Evolutionary conservation across 208 protist species (phyloP).

Genomic region (Naegleria lovaniensis): DNA sequence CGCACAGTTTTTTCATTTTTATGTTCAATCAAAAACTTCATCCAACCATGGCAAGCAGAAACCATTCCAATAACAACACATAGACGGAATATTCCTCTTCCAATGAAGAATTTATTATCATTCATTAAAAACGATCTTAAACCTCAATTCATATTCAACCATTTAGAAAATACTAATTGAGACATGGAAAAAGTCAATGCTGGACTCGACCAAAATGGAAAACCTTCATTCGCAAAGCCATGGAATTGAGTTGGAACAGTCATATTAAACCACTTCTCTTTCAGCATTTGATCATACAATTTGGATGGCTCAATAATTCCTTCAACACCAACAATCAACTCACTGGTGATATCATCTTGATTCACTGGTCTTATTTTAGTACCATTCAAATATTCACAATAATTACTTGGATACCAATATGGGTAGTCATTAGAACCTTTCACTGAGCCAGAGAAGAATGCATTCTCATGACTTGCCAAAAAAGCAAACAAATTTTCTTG

Average conservation of each 20-base stretch:
- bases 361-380: not conserved
- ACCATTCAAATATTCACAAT: constrained; percentile 25
- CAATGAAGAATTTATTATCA: too few species aligned
- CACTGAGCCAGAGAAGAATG: constrained; percentile 13
- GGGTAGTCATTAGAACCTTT: constrained; percentile 2
- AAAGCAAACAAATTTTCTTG: not conserved
- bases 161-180: constrained; percentile 18
- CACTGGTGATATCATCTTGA: not conserved
- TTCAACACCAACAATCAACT: not conserved
- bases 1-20: too few species aligned
- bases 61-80: too few species aligned
- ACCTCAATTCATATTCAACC: not conserved
- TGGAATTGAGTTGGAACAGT: not conserved
- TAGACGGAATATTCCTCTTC: too few species aligned
- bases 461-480: not conserved
- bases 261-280: not conserved
- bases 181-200: constrained; percentile 3
- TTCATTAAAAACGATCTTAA: too few species aligned
- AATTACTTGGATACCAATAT: constrained; percentile 24
- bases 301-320: not conserved
- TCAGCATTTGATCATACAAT: not conserved
- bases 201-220: constrained; percentile 14
- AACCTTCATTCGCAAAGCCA: not conserved
- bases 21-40: too few species aligned
- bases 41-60: too few species aligned